A percentile compares a stretch with the other conserved stretches of the same genome.
Conservation (phyloP, 768 basidiomycete species). For the Kwoniella dendrophila region DNA sequence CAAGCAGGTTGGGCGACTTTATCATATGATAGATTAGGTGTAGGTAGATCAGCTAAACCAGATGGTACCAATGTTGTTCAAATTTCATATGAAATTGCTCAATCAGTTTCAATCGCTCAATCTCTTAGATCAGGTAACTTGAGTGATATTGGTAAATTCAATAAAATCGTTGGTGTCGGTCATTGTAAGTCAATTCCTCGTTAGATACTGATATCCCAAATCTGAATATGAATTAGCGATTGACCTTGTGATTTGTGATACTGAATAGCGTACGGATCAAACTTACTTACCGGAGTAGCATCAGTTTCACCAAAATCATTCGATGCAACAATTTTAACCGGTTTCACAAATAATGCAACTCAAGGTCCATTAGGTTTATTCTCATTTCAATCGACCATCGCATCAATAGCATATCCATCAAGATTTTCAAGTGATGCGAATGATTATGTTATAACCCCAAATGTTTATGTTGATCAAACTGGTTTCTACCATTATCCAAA, state of each 20-base stretch:
- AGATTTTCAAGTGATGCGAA: conserved; percentile 32
- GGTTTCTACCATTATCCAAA: conserved; percentile 38
- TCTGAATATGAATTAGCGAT: neutral
- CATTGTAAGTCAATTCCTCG: conserved; percentile 24
- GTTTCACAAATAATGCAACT: conserved; percentile 38
- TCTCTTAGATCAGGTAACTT: conserved; percentile 29
- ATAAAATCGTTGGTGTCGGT: conserved; percentile 38
- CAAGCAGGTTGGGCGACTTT: conserved; percentile 40
- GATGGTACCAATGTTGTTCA: conserved; percentile 43
- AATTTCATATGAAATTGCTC: conserved; percentile 41
- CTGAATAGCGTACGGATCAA: conserved; percentile 28
- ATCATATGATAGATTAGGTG: conserved; percentile 45
- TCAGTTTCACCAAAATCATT: conserved; percentile 22
- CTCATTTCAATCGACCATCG: conserved; percentile 35
- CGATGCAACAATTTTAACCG: conserved; percentile 39
- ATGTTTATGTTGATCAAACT: conserved; percentile 29
- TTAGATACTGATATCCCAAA: neutral
- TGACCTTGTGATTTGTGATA: neutral
- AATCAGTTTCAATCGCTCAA: conserved; percentile 32
- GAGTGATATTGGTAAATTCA: conserved; percentile 24
- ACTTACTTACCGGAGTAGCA: conserved; percentile 21
- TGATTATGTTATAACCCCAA: conserved; percentile 38
- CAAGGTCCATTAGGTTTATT: conserved; percentile 34
- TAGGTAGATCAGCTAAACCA: conserved; percentile 40
- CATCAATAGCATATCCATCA: conserved; percentile 34